Conservation (phyloP, 2,329 filamentous ascomycete genomes). For the Alternaria sp. region DNA sequence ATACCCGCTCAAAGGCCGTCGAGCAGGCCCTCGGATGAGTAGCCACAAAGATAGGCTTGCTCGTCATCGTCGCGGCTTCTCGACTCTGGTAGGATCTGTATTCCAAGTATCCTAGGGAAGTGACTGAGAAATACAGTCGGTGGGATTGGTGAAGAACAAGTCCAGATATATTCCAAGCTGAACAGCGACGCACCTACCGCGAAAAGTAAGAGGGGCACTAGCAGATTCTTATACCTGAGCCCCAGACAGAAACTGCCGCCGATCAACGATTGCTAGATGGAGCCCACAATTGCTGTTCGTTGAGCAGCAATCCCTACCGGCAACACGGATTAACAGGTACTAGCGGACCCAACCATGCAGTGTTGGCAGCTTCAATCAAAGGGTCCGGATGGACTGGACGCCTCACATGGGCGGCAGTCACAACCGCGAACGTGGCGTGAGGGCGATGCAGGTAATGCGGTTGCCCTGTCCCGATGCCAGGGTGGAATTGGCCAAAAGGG, state of each 20-base stretch:
- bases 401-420: slow-evolving; percentile 9
- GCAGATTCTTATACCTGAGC: slow-evolving; percentile 32
- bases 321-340: slow-evolving; percentile 21
- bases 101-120: slow-evolving; percentile 32
- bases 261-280: slow-evolving; percentile 4
- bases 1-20: slow-evolving; percentile 93
- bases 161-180: slow-evolving; percentile 40
- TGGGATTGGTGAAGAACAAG: slow-evolving; percentile 3
- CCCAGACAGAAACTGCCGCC: slow-evolving; percentile 9
- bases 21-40: slow-evolving; percentile 96
- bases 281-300: slow-evolving; percentile 37
- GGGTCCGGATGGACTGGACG: slow-evolving; percentile 5
- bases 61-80: slow-evolving; percentile 64
- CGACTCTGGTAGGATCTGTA: slow-evolving; percentile 23
- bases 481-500: not conserved
- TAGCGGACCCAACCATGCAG: slow-evolving; percentile 26
- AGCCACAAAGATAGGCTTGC: slow-evolving; percentile 85
- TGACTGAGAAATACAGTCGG: not conserved
- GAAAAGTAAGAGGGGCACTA: slow-evolving; percentile 24
- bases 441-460: not conserved
- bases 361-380: slow-evolving; percentile 17
- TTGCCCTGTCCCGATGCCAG: not conserved
- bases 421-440: slow-evolving; percentile 14
- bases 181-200: slow-evolving; percentile 28
- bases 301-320: slow-evolving; percentile 22